Percentiles rank a stretch among this genome's conserved stretches.
Evolutionary conservation across 768 basidiomycete genomes (phyloP).

Genomic region (Boletus bicolor): DNA sequence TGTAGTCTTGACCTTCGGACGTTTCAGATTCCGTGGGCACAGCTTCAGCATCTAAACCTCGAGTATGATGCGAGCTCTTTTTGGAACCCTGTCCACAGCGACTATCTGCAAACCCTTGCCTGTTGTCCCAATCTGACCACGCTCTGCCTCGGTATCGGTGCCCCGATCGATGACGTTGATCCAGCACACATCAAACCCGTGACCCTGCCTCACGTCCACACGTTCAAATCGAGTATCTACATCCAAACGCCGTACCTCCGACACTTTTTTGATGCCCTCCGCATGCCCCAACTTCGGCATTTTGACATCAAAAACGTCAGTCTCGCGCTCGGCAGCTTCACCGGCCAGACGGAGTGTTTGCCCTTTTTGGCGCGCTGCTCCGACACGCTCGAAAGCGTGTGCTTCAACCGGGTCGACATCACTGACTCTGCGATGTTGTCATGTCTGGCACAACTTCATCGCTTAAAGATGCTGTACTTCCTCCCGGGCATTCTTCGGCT

Average conservation of each 20-base stretch:
- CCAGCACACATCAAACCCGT: constrained; percentile 15
- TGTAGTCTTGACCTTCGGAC: constrained; percentile 23
- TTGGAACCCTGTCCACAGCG: constrained; percentile 30
- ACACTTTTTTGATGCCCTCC: constrained; percentile 26
- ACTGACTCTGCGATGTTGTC: constrained; percentile 16
- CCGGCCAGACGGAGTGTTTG: constrained; percentile 26
- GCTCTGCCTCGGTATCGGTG: constrained; percentile 28
- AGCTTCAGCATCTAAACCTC: constrained; percentile 28
- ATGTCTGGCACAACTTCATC: constrained; percentile 21
- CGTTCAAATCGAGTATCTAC: constrained; percentile 26
- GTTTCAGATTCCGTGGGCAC: constrained; percentile 30
- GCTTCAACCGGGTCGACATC: constrained; percentile 24
- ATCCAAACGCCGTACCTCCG: constrained; percentile 25
- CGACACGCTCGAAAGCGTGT: constrained; percentile 28
- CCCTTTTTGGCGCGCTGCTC: constrained; percentile 27
- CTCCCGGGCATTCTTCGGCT: constrained; percentile 30
- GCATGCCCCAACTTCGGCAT: constrained; percentile 22
- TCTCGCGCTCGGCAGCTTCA: constrained; percentile 25
- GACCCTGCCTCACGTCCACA: constrained; percentile 28
- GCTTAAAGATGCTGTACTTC: constrained; percentile 16
- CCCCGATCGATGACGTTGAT: constrained; percentile 16
- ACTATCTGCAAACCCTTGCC: constrained; percentile 25
- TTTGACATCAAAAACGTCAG: constrained; percentile 30
- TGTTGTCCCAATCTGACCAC: constrained; percentile 26
- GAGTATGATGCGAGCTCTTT: constrained; percentile 27